A percentile compares a stretch with the other conserved stretches of the same genome.
These are phyloP conservation scores for Aquanectria penicillioides DNA, from an alignment of 2,329 filamentous ascomycete species.

Conservation along the genomic window DNA sequence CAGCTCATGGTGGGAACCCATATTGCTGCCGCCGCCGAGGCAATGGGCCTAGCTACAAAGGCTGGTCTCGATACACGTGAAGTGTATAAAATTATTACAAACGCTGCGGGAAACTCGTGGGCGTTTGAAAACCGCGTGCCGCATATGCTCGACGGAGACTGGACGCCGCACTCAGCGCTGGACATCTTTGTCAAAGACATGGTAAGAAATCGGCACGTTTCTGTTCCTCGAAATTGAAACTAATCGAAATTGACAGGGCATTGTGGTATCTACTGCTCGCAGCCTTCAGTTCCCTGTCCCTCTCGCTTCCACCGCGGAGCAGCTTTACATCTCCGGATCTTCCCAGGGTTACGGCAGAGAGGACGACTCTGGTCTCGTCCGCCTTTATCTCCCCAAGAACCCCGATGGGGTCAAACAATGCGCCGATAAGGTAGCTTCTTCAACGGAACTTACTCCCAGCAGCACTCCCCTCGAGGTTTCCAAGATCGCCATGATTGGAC, in stretches of 20 bases:
- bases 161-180: constrained; percentile 49
- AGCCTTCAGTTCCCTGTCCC: constrained; percentile 47
- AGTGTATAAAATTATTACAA: constrained; percentile 55
- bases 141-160: constrained; percentile 61
- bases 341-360: constrained; percentile 41
- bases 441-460: constrained; percentile 29
- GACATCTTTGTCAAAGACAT: constrained; percentile 50
- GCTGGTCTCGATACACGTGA: constrained; percentile 60
- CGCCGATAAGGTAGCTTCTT: constrained; percentile 6
- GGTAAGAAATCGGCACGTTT: constrained; percentile 35
- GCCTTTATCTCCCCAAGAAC: constrained; percentile 34
- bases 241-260: constrained; percentile 3
- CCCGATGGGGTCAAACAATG: constrained; percentile 28
- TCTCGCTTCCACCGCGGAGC: constrained; percentile 47
- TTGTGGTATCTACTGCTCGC: constrained; percentile 44
- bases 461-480: constrained; percentile 36
- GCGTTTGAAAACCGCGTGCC: constrained; percentile 70
- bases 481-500: constrained; percentile 48
- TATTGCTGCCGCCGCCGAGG: constrained; percentile 69
- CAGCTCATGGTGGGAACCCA: constrained; percentile 73
- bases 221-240: neutral
- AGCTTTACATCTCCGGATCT: constrained; percentile 42
- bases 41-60: constrained; percentile 66
- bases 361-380: constrained; percentile 43
- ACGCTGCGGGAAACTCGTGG: constrained; percentile 64